phyloP scores from a whole-genome alignment of 345 rosid genomes.

The Aquilaria malaccensis region DNA sequence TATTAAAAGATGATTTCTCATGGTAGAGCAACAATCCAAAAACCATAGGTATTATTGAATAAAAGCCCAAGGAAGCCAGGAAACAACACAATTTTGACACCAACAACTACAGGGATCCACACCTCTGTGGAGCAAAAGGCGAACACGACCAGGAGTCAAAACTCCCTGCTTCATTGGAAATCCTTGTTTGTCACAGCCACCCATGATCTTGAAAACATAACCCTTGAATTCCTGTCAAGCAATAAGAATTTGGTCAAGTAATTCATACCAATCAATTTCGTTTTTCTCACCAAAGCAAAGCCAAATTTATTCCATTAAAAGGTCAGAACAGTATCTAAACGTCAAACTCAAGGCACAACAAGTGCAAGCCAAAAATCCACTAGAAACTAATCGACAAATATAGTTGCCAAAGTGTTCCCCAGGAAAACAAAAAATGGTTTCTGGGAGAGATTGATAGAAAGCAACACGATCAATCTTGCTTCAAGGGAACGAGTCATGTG shows the following conservation, averaged over 20 bases:
- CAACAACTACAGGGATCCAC: not conserved
- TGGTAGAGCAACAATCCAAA: no score
- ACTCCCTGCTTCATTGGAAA: slow-evolving; percentile 74
- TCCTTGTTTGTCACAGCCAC: slow-evolving; percentile 64
- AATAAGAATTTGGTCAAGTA: not conserved
- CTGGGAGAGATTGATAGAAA: slow-evolving; percentile 5
- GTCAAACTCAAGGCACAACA: no score
- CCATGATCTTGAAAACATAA: slow-evolving; percentile 59
- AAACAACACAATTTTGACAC: not conserved
- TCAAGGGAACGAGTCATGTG: slow-evolving; percentile 83
- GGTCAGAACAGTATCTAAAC: no score
- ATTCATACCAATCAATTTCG: no score
- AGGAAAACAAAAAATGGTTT: not conserved
- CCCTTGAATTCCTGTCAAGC: slow-evolving; percentile 49
- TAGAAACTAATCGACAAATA: slow-evolving; percentile 7
- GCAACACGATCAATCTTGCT: slow-evolving; percentile 56
- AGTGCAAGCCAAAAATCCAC: no score
- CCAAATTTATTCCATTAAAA: no score
- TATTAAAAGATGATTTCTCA: not conserved
- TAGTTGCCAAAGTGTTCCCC: slow-evolving; percentile 37
- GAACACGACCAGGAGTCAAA: slow-evolving; percentile 54
- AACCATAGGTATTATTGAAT: no score
- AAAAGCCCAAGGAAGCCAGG: no score
- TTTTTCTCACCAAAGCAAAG: no score
- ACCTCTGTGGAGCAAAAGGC: slow-evolving; percentile 64